A percentile compares a stretch with the other conserved stretches of the same genome.
These are phyloP conservation scores for Globisporangium nagaii DNA, from an alignment of 352 stramenopile genomes.

Conservation along the genomic window DNA sequence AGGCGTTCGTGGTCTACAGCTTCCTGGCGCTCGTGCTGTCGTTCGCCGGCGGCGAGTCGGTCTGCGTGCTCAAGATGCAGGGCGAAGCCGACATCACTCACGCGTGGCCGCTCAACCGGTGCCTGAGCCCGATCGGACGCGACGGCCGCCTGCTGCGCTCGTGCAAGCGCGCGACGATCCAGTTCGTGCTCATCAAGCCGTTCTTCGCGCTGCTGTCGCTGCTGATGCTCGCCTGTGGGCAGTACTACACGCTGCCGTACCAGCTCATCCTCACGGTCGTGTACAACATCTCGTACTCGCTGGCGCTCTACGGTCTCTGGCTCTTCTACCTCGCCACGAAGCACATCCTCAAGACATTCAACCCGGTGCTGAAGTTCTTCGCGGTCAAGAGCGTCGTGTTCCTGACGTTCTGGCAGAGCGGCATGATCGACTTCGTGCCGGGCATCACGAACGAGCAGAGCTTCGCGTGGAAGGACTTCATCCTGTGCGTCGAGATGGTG, in stretches of 20 bases:
- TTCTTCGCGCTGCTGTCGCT: constrained; percentile 84
- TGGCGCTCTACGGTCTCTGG: constrained; percentile 87
- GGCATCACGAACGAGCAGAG: constrained; percentile 81
- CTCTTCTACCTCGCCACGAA: constrained; percentile 90
- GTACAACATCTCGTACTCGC: constrained; percentile 90
- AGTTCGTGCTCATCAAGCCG: constrained; percentile 91
- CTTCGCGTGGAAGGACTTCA: constrained; percentile 89
- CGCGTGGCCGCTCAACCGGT: constrained; percentile 75
- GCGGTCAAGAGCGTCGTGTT: constrained; percentile 92
- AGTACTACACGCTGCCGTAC: constrained; percentile 77
- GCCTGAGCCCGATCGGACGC: constrained; percentile 64
- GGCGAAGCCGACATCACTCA: constrained; percentile 74
- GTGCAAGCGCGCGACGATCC: constrained; percentile 88
- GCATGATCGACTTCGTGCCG: constrained; percentile 81
- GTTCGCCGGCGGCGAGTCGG: constrained; percentile 83
- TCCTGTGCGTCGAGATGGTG: constrained; percentile 89
- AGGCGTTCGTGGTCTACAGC: constrained; percentile 91
- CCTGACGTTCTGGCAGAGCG: constrained; percentile 90
- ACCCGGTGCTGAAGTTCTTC: constrained; percentile 91
- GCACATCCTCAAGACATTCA: constrained; percentile 78
- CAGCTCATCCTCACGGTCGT: constrained; percentile 81
- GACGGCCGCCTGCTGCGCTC: constrained; percentile 78
- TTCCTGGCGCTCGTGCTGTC: constrained; percentile 90
- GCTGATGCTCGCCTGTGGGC: constrained; percentile 66
- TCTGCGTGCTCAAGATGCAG: constrained; percentile 87